Conservation (phyloP, 352 stramenopile species). For the Thalassiosira livingstoniorum region DNA sequence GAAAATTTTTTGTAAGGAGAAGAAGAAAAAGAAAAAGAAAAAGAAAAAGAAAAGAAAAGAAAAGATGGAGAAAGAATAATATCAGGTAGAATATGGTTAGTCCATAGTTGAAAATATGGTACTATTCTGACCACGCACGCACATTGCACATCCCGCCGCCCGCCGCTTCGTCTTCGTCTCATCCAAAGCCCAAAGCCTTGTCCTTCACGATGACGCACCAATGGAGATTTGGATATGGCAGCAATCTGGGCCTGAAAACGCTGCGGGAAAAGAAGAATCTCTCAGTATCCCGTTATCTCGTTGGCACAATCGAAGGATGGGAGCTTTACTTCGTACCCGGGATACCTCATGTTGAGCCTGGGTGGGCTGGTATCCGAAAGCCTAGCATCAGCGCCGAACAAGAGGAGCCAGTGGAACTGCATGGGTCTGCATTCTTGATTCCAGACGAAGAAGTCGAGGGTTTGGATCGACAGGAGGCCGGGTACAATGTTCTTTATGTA, state of each 20-base stretch:
- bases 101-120: no score
- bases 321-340: slow-evolving; percentile 17
- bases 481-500: slow-evolving; percentile 18
- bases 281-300: slow-evolving; percentile 1
- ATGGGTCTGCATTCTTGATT: slow-evolving; percentile 41
- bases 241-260: slow-evolving; percentile 23
- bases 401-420: no score
- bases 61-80: no score
- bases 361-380: slow-evolving; percentile 18
- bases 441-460: slow-evolving; percentile 18
- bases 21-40: no score
- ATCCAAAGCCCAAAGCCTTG: no score
- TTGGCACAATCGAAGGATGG: slow-evolving; percentile 29
- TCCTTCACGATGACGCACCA: slow-evolving; percentile 17
- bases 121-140: no score
- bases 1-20: no score
- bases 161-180: no score
- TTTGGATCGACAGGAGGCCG: slow-evolving; percentile 24
- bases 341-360: slow-evolving; percentile 24
- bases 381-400: no score
- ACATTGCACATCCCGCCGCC: no score
- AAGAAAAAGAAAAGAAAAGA: no score
- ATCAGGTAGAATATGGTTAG: no score
- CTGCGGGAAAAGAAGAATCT: slow-evolving; percentile 36
- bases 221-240: slow-evolving; percentile 35